Evolutionary conservation across 805 yeast species (phyloP).

Genomic region (Yamadazyma scolyti): DNA sequence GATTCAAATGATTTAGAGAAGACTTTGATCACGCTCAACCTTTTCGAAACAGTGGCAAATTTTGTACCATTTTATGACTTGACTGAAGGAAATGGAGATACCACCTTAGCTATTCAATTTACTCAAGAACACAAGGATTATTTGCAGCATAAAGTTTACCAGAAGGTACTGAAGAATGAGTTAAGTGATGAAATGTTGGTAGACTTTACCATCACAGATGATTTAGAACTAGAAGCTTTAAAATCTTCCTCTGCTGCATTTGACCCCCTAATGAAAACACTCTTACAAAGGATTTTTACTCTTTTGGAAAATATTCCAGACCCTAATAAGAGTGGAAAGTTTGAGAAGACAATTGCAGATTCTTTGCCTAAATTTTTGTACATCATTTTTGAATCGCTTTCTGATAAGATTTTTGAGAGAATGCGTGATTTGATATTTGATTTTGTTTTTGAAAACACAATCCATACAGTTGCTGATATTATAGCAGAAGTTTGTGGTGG

Average conservation of each 20-base stretch:
- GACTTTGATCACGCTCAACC: constrained; percentile 63
- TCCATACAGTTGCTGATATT: constrained; percentile 59
- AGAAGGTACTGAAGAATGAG: constrained; percentile 8
- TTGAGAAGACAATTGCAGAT: constrained; percentile 45
- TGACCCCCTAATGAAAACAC: constrained; percentile 51
- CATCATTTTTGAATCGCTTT: constrained; percentile 52
- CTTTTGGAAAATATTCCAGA: constrained; percentile 70
- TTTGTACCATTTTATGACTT: constrained; percentile 71
- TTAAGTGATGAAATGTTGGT: constrained; percentile 6
- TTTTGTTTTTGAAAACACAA: constrained; percentile 57
- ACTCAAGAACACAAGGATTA: constrained; percentile 61
- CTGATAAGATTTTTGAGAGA: constrained; percentile 49
- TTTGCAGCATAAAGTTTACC: constrained; percentile 43
- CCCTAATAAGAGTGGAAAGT: constrained; percentile 45
- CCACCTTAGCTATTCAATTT: constrained; percentile 44
- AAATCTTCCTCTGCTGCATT: constrained; percentile 73
- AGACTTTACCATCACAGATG: constrained; percentile 38
- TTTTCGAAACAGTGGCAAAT: constrained; percentile 66
- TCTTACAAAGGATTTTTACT: constrained; percentile 56
- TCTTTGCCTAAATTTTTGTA: constrained; percentile 34
- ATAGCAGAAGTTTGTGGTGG: constrained; percentile 72
- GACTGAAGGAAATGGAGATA: constrained; percentile 39
- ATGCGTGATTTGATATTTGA: constrained; percentile 49
- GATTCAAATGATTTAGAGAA: constrained; percentile 83
- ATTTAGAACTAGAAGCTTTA: constrained; percentile 52